Conservation (phyloP, 768 basidiomycete genomes). For the Mycena chlorophos region DNA sequence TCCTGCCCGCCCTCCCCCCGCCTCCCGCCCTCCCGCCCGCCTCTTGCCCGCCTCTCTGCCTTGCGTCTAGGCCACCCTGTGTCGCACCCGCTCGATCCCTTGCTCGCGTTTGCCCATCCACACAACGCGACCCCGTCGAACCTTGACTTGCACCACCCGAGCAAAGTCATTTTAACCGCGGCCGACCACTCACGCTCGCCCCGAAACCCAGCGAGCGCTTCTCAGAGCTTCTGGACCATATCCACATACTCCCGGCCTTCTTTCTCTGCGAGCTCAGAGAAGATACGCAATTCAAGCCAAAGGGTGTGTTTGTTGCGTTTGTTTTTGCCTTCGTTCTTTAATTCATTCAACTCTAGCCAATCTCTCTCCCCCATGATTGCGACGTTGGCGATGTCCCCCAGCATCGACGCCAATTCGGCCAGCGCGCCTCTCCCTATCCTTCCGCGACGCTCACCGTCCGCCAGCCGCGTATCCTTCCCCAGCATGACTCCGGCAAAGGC, state of each 20-base stretch:
- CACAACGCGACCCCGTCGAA: no score
- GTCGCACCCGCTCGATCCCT: not conserved
- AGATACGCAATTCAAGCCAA: constrained; percentile 9
- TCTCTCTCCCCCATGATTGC: constrained; percentile 45
- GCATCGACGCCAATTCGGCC: constrained; percentile 52
- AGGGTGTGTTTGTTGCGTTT: constrained; percentile 3
- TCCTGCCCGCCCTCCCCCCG: no score
- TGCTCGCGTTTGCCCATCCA: not conserved
- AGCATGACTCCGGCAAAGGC: constrained; percentile 23
- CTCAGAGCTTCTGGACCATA: not conserved
- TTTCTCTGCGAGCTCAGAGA: constrained; percentile 18
- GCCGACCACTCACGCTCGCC: not conserved
- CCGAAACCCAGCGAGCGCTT: not conserved
- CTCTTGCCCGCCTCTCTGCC: no score
- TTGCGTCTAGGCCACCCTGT: no score
- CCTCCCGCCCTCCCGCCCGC: no score
- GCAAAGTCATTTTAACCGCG: not conserved
- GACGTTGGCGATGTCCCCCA: constrained; percentile 41
- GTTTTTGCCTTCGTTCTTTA: not conserved
- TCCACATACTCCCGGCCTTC: not conserved
- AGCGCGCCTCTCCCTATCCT: constrained; percentile 62
- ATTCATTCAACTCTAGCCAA: not conserved
- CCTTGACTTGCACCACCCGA: no score
- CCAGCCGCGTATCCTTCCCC: constrained; percentile 28
- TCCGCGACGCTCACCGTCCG: constrained; percentile 49